These are phyloP conservation scores for Exophiala mesophila DNA, from an alignment of 2,329 filamentous ascomycete genomes.

Conservation along the genomic window DNA sequence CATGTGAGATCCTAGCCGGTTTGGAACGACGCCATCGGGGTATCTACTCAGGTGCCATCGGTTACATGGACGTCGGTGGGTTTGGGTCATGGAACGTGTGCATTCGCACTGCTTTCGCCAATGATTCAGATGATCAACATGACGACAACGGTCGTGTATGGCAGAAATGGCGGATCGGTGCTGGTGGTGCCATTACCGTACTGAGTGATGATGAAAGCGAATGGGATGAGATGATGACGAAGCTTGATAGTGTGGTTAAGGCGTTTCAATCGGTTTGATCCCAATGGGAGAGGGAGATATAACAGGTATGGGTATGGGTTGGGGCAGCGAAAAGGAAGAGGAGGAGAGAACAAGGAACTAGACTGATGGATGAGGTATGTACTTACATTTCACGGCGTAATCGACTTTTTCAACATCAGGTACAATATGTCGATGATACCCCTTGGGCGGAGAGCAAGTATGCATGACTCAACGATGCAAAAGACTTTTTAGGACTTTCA, in stretches of 20 bases:
- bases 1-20: conserved; percentile 71
- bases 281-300: too few relatives aligned
- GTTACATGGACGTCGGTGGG: conserved; percentile 82
- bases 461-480: too few relatives aligned
- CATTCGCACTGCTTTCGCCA: conserved; percentile 70
- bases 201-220: conserved; percentile 76
- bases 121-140: conserved; percentile 25
- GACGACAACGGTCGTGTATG: conserved; percentile 24
- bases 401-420: too few relatives aligned
- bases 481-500: too few relatives aligned
- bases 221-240: conserved; percentile 84
- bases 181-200: conserved; percentile 83
- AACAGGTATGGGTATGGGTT: too few relatives aligned
- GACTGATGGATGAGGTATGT: too few relatives aligned
- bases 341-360: too few relatives aligned
- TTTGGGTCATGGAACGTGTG: conserved; percentile 87
- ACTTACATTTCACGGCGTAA: too few relatives aligned
- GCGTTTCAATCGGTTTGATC: conserved; percentile 33
- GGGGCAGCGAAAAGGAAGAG: too few relatives aligned
- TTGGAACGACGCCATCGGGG: conserved; percentile 64
- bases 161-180: conserved; percentile 71
- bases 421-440: too few relatives aligned
- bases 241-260: conserved; percentile 49
- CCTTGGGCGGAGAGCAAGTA: too few relatives aligned
- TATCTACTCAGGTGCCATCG: conserved; percentile 82